Base-by-base conservation (phyloP, 2,329 filamentous ascomycete genomes). In the Clonostachys rosea region DNA sequence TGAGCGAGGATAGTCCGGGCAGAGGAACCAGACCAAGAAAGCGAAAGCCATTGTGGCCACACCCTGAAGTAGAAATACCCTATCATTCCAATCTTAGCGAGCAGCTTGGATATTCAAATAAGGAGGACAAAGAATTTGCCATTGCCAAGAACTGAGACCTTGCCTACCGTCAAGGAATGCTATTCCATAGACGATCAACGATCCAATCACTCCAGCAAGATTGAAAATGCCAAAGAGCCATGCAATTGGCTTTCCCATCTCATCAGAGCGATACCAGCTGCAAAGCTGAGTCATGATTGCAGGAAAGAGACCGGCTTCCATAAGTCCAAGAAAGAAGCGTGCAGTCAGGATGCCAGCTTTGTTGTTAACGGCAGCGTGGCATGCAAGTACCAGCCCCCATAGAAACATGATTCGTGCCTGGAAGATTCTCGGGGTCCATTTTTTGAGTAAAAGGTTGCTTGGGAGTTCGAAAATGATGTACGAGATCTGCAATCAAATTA, bases 371-470 rank as follows among this genome's bases (percentile, higher is more conserved):
- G 57, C 58, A 17, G 50, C 59, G 60, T 65, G 64, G 35, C 53
- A 55, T 43, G 58, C 49, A 10, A 60, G 57, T 13, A 56, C 52
- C 6, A 49, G 39, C 14, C 58, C 60, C 62, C 62, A 76, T 9
- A 76, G 57, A n/a, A 80, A 59, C 79, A 89, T 87, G 54, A 87
- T 87, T 13, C 73, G 63, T 0, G 84, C 79, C 36, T 87, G 73
- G 56, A 87, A 89, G 44, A 84, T 64, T 39, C 76, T 81, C 0
- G 85, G 85, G 3, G 78, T 70, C 44, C 83, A 66, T 7, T 74
- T 73, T 57, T 86, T 86, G 43, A 88, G 74, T 37, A 87, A 62
- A 49, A 86, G 67, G 58, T 88, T 87, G 24, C 82, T 86, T 33
- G 83, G 59, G 0, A 76, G 71, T 56, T 87, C 83, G 54, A 83